Percentiles rank a stretch among this genome's conserved stretches.
Conservation (phyloP, 148 eudicot species). For the Arctostaphylos glauca region DNA sequence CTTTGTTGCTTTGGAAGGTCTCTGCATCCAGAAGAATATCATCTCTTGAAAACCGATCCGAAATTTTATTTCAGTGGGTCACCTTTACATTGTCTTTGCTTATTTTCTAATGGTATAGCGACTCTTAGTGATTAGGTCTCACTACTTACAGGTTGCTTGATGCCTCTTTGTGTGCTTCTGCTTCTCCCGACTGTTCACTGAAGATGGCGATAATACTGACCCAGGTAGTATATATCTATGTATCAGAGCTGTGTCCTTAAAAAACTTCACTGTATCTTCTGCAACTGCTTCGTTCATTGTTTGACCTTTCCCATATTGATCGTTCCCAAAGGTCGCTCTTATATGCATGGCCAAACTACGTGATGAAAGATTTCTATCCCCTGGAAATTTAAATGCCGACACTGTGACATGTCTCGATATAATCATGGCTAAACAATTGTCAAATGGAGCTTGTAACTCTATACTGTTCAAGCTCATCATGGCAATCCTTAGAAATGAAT, state of each 20-base stretch:
- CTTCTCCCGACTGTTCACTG: conserved; percentile 83
- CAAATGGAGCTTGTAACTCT: conserved; percentile 88
- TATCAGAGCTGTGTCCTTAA: background rate
- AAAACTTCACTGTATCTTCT: background rate
- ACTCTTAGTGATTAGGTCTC: background rate
- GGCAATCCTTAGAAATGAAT: conserved; percentile 77
- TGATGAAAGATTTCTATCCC: conserved; percentile 72
- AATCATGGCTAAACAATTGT: conserved; percentile 74
- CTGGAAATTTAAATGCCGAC: conserved; percentile 67
- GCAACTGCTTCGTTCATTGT: background rate
- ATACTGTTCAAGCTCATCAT: conserved; percentile 77
- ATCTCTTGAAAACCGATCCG: conserved; percentile 65
- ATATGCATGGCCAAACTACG: conserved; percentile 97
- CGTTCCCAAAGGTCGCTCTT: conserved; percentile 60
- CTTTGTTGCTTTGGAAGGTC: conserved; percentile 39
- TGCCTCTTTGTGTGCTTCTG: conserved; percentile 78
- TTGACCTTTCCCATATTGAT: conserved; percentile 17
- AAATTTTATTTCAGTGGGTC: conserved; percentile 81
- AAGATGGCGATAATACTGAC: conserved; percentile 85
- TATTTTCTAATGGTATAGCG: conserved; percentile 1
- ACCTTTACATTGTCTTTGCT: conserved; percentile 10
- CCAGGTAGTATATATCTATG: conserved; percentile 47
- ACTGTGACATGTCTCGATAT: conserved; percentile 73
- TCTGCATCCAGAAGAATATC: conserved; percentile 87
- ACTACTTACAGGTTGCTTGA: conserved; percentile 69